Evolutionary conservation across 2,329 filamentous ascomycete genomes (phyloP), one percentile per base, ranked within the genome.

Genomic region (Alternaria novae-zelandiae): DNA sequence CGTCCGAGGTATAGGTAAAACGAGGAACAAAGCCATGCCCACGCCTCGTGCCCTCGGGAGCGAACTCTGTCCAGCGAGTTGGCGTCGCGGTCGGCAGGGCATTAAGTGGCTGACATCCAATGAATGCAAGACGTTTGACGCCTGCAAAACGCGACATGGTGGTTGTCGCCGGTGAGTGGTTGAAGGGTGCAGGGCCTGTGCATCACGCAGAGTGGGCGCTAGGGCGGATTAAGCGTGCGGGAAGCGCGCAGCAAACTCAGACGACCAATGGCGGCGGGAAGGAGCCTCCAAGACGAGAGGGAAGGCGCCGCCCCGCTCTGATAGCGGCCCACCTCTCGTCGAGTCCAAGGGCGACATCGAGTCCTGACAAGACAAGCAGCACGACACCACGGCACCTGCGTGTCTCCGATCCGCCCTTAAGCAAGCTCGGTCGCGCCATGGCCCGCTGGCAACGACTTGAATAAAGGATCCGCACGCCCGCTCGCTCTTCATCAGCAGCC

Each of bases 121-220:
- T 77, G 67, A 68, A 23, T 65, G 59, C 44, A 20, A 62, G 66
- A 65, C 72, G 72, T 74, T 76, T 77, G 68, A 71, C 74, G 74
- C 74, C 73, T 69, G 69, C 63, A 66, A 69, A 72, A 72, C 63
- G 64, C 59, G 57, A 71, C 70, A 66, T 67, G 73, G 71, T 54
- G 41, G 58, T 64, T 70, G 62, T 44, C 61, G 58, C 59, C 58
- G 65, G 63, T 75, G 71, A 75, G 70, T 77, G 74, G 74, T 65
- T 66, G 69, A 61, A 54, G 44, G 25, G 15, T 15, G 43, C 69
- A 69, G 59, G 68, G 69, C 65, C 70, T 49, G 61, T 62, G 67
- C 68, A 70, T 68, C 51, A 51, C 62, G 57, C 65, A 64, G 68
- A 64, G 64, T 61, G 54, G 9, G 59, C 64, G 68, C 71, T 71